Evolutionary conservation across 352 stramenopile species (phyloP).

Genomic region (Phytophthora cajani): DNA sequence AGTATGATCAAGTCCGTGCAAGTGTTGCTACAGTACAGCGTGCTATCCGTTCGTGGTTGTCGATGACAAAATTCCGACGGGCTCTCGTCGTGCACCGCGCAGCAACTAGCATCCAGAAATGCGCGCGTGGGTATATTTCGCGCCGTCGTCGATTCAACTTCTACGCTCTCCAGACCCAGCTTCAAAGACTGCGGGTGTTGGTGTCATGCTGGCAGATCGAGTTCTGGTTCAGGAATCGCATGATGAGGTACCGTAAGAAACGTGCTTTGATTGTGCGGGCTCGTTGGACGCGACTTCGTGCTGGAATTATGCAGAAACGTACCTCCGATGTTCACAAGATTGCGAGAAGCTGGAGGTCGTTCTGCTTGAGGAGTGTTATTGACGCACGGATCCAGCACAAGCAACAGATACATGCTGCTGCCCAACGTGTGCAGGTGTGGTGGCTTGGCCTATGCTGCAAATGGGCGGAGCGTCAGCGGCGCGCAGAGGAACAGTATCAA

Average conservation of each 20-base stretch:
- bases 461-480: constrained; percentile 35
- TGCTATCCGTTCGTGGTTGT: constrained; percentile 24
- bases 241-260: constrained; percentile 33
- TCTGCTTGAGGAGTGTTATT: constrained; percentile 32
- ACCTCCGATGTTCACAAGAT: constrained; percentile 34
- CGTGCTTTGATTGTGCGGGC: constrained; percentile 33
- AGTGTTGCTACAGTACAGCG: constrained; percentile 31
- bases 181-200: constrained; percentile 45
- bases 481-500: constrained; percentile 35
- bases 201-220: constrained; percentile 63
- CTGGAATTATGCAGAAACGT: constrained; percentile 41
- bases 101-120: constrained; percentile 55
- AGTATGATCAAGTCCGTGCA: constrained; percentile 16
- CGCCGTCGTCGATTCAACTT: constrained; percentile 52
- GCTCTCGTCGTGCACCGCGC: constrained; percentile 30
- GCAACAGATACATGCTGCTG: constrained; percentile 18
- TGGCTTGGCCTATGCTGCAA: constrained; percentile 51
- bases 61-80: constrained; percentile 21
- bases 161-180: constrained; percentile 43
- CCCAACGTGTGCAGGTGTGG: constrained; percentile 47
- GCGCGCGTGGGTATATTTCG: constrained; percentile 44
- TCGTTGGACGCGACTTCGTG: constrained; percentile 42
- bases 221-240: constrained; percentile 45
- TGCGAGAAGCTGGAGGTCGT: constrained; percentile 40
- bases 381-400: constrained; percentile 32